Conservation (phyloP, 768 basidiomycete species). For the Lyophyllum semitale region DNA sequence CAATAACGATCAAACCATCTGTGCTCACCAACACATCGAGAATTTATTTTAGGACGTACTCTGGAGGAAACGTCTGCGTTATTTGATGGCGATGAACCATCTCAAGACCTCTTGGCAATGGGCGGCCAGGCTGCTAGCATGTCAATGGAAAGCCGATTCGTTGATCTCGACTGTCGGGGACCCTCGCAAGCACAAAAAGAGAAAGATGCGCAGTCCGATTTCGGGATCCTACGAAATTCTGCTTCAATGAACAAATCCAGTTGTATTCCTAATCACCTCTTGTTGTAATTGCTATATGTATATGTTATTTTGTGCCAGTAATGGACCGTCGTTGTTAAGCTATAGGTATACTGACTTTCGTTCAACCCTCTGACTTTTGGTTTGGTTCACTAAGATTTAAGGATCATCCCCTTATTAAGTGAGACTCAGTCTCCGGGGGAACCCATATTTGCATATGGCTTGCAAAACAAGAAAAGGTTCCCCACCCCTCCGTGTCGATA, state of each 20-base stretch:
- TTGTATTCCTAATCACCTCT: constrained; percentile 6
- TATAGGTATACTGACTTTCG: no score
- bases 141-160: constrained; percentile 31
- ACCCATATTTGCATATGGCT: constrained; percentile 66
- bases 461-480: constrained; percentile 58
- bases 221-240: constrained; percentile 2
- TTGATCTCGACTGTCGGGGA: constrained; percentile 6
- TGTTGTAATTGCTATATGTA: constrained; percentile 1
- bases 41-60: constrained; percentile 40
- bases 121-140: constrained; percentile 50
- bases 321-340: no score
- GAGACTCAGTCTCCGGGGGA: constrained; percentile 8
- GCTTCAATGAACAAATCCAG: background rate
- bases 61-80: constrained; percentile 74
- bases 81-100: constrained; percentile 63
- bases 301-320: background rate
- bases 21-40: background rate
- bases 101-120: constrained; percentile 43
- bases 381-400: background rate
- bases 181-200: background rate
- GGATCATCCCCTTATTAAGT: background rate
- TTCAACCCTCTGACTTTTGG: no score
- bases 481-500: constrained; percentile 63
- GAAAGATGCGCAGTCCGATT: background rate
- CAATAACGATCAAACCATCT: background rate